phyloP scores from a whole-genome alignment of 2,329 filamentous ascomycete genomes.

The Periconia sp. region DNA sequence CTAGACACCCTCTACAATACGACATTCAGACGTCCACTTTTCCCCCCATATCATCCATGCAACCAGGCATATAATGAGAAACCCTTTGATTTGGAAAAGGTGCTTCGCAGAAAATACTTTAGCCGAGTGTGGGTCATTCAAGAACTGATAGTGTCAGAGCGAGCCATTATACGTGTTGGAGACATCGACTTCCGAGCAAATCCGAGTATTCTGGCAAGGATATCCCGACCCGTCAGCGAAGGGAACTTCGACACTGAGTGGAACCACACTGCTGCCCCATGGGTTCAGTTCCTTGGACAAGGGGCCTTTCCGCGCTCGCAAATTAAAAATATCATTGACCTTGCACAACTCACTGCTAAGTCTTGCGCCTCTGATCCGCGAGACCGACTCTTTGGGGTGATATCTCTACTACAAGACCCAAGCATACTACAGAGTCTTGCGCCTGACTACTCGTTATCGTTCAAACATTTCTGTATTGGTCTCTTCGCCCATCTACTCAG shows the following conservation, averaged over 20 bases:
- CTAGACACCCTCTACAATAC: not conserved
- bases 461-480: constrained; percentile 16
- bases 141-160: constrained; percentile 11
- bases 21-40: not conserved
- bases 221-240: no score
- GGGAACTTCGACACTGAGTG: not conserved
- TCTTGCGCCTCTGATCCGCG: constrained; percentile 13
- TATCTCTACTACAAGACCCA: constrained; percentile 3
- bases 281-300: constrained; percentile 12
- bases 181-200: constrained; percentile 9
- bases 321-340: constrained; percentile 1
- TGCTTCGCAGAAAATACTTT: constrained; percentile 7
- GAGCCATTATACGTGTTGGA: constrained; percentile 13
- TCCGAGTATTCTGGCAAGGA: not conserved
- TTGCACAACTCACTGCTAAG: constrained; percentile 9
- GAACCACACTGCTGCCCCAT: constrained; percentile 9
- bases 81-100: no score
- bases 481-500: constrained; percentile 15
- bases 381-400: constrained; percentile 14
- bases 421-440: not conserved
- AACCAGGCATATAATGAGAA: no score
- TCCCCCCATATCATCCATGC: no score
- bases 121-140: constrained; percentile 17
- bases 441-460: constrained; percentile 16
- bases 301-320: constrained; percentile 1